A percentile compares a stretch with the other conserved stretches of the same genome.
phyloP scores from a whole-genome alignment of 1,139 yeast genomes.

The Yarrowia galli region DNA sequence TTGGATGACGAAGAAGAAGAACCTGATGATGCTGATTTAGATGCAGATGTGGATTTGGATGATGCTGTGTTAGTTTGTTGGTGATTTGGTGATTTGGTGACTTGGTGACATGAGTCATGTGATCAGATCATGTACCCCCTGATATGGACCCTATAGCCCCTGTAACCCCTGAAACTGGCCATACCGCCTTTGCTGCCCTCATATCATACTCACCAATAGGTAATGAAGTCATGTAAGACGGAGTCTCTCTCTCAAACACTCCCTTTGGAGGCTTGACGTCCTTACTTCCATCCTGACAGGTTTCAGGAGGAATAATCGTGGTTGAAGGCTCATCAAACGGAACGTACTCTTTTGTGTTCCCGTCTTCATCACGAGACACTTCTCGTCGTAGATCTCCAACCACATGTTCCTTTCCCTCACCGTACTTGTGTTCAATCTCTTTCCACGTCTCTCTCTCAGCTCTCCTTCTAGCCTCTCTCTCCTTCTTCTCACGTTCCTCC shows the following conservation, averaged over 20 bases:
- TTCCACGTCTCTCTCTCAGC: slow-evolving; percentile 9
- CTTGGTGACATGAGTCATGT: too few relatives aligned
- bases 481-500: not conserved
- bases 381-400: not conserved
- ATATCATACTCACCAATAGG: slow-evolving; percentile 4
- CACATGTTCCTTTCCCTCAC: not conserved
- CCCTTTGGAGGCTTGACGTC: not conserved
- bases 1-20: not conserved
- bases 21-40: not conserved
- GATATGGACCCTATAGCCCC: too few relatives aligned
- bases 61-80: slow-evolving; percentile 5
- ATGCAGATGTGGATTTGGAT: not conserved
- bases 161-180: too few relatives aligned
- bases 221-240: not conserved
- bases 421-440: not conserved
- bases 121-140: too few relatives aligned
- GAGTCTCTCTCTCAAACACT: slow-evolving; percentile 6
- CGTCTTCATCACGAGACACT: not conserved
- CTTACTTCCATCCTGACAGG: not conserved
- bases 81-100: not conserved
- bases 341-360: not conserved
- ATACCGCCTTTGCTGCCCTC: too few relatives aligned
- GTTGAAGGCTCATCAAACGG: not conserved
- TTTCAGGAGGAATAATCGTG: not conserved
- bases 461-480: not conserved